A percentile compares a stretch with the other conserved stretches of the same genome.
phyloP scores from a whole-genome alignment of 139 green algal genomes.

The Closterium sp. region DNA sequence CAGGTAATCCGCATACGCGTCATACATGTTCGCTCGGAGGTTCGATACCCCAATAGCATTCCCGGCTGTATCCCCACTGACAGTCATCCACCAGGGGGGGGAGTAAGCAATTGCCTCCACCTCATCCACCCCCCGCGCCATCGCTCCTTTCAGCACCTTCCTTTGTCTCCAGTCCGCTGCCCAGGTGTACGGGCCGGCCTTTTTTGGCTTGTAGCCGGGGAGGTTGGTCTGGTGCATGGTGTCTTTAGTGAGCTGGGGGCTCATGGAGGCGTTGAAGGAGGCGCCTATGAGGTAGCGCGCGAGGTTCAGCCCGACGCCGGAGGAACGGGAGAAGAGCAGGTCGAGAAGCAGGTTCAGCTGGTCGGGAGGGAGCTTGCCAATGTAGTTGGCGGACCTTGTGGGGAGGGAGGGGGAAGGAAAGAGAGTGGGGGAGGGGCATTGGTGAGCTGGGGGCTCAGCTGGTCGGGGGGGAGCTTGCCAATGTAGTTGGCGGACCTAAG shows the following conservation, averaged over 20 bases:
- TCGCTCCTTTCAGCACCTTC: conserved; percentile 33
- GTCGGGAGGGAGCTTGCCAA: background rate
- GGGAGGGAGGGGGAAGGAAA: no score
- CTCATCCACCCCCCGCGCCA: conserved; percentile 16
- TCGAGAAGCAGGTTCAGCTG: conserved; percentile 17
- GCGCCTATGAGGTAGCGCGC: conserved; percentile 51
- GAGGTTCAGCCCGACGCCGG: conserved; percentile 47
- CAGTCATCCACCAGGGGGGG: conserved; percentile 51
- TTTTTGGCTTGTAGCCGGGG: conserved; percentile 30
- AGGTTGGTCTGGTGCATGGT: background rate
- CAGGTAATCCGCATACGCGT: conserved; percentile 49
- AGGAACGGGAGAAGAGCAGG: conserved; percentile 47
- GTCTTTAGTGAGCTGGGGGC: background rate
- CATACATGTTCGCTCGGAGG: conserved; percentile 22
- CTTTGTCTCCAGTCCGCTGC: conserved; percentile 24
- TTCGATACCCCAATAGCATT: conserved; percentile 24
- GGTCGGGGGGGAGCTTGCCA: background rate
- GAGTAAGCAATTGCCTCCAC: conserved; percentile 55
- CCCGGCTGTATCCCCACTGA: conserved; percentile 12
- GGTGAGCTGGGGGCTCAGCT: background rate
- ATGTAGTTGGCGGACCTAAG: background rate
- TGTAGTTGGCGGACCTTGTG: background rate
- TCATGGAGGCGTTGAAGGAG: background rate
- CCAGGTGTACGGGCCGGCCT: conserved; percentile 35
- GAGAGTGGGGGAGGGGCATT: no score